Conservation (phyloP, 345 rosid genomes). For the Hibiscus tridactylites region DNA sequence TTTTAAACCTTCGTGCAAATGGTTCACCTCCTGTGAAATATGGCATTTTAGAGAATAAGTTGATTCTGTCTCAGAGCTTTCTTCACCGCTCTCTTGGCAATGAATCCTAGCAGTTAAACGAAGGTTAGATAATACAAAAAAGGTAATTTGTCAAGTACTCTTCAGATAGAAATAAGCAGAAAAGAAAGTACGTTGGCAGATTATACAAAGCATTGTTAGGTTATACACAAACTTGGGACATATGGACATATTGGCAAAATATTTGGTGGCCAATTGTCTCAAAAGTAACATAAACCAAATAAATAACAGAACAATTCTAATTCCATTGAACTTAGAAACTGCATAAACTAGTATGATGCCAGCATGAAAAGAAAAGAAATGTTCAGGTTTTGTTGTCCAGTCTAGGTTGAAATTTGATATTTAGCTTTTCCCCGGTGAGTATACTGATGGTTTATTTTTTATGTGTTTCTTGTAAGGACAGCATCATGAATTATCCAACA, state of each 20-base stretch:
- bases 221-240: background rate
- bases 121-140: background rate
- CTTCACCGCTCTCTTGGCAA: constrained; percentile 92
- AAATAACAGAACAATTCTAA: background rate
- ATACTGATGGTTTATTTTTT: background rate
- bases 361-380: background rate
- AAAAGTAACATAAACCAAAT: background rate
- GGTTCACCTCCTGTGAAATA: constrained; percentile 97
- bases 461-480: background rate
- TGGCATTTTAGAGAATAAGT: constrained; percentile 93
- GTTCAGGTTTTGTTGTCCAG: background rate
- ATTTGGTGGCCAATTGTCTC: background rate
- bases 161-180: background rate
- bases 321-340: background rate
- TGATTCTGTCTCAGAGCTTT: constrained; percentile 73
- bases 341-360: background rate
- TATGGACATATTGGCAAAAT: background rate
- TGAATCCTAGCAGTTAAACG: constrained; percentile 42
- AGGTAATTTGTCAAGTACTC: background rate
- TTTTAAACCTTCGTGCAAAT: constrained; percentile 93
- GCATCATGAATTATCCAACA: background rate
- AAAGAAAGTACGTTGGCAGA: background rate
- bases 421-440: background rate
- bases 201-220: constrained; percentile 1
- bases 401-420: background rate